Base-by-base conservation (phyloP, 768 basidiomycete species). In the Trametes coccinea region DNA sequence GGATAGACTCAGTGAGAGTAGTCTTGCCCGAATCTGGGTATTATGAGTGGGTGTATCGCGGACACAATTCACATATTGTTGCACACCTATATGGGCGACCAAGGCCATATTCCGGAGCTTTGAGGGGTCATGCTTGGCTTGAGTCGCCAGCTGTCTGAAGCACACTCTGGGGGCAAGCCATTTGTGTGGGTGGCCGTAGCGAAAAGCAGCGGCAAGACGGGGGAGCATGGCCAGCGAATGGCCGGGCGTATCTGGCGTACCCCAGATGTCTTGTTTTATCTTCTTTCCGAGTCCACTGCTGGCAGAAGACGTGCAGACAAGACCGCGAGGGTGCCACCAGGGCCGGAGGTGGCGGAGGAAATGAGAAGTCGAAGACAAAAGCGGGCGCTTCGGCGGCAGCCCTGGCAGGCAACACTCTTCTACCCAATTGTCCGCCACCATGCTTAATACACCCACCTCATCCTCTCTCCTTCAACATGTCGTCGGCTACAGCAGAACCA, bases 1-100 rank as follows among this genome's bases (percentile, higher is more conserved):
- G 79, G 44, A 95, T 90, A 9, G 93, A 94, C 75, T 95, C 92
- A 1, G 92, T 93, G 29, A 95, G 72, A 3, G 92, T 94, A 0
- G 92, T 94, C 77, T 94, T 94, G 33, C 92, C 92, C 6, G 92
- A 93, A 73, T 94, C 92, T 93, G 56, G n/a, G 62, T 37, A 40
- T 50, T 2, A 46, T 53, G 53, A 60, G 41, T 54, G 31, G 53
- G 63, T 63, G 55, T 50, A 39, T 0, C 9, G 4, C 9, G 17
- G 14, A 13, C 27, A 37, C 34, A 37, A 29, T 34, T 33, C 4
- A 17, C 67, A 13, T n/a, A 31, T 22, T 10, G 22, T 8, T 45
- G 60, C 83, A 33, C 45, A 91, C 92, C 92, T 52, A 94, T 93
- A 70, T 94, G 92, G 45, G 92, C 92, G n/a, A 93, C 89, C 2